phyloP scores from a whole-genome alignment of 352 stramenopile species.

The Globisporangium barbulae region DNA sequence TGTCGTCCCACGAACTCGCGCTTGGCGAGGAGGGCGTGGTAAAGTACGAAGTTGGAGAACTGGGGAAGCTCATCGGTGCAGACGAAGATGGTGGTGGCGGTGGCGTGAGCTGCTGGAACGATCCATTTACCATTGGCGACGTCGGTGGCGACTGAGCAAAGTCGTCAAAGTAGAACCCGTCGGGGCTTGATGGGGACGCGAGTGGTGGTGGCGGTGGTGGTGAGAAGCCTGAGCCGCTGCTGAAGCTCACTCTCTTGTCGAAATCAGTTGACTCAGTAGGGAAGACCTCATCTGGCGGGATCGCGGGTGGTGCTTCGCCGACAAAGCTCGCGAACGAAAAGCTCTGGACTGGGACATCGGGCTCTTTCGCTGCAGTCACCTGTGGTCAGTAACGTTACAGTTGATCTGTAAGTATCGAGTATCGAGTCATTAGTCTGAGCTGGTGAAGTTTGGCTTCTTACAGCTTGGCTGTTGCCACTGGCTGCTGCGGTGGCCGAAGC shows the following conservation, averaged over 20 bases:
- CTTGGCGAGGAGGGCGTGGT: slow-evolving; percentile 3
- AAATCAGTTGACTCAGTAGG: background rate
- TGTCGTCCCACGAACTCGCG: slow-evolving; percentile 15
- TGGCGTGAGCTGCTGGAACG: background rate
- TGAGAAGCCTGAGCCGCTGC: background rate
- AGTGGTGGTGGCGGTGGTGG: slow-evolving; percentile 8
- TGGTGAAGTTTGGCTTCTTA: background rate
- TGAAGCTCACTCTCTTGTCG: background rate
- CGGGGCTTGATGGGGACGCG: slow-evolving; percentile 11
- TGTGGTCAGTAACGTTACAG: background rate
- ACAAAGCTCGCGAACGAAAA: slow-evolving; percentile 70
- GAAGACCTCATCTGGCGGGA: background rate
- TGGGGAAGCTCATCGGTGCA: background rate
- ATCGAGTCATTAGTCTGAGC: too few species aligned
- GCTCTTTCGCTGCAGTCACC: slow-evolving; percentile 2
- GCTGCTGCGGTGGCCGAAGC: background rate
- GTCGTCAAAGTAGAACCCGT: slow-evolving; percentile 11
- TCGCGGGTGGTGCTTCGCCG: slow-evolving; percentile 27
- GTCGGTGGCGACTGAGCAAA: background rate
- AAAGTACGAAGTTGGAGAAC: background rate
- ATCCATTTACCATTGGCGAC: background rate
- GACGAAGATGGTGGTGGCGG: background rate
- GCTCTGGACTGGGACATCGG: slow-evolving; percentile 32
- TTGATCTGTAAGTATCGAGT: too few species aligned
- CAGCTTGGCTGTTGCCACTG: background rate